These are phyloP conservation scores for Colletotrichum spaethianum DNA, from an alignment of 2,329 filamentous ascomycete genomes.

Conservation along the genomic window DNA sequence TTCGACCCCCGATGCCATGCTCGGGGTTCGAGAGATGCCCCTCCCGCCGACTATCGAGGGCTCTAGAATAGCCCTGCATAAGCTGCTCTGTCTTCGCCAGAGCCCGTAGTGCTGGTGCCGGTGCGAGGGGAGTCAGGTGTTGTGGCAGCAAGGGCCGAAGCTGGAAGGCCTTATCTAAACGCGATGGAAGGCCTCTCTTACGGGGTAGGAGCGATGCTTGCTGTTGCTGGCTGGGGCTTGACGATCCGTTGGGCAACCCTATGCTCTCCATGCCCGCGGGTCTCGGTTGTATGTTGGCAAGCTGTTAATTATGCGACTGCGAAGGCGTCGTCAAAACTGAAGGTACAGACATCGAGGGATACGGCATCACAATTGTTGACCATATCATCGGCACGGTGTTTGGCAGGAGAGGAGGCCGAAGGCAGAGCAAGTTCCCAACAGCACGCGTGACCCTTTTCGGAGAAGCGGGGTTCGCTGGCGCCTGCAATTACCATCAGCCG, in stretches of 20 bases:
- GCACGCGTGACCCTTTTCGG: no score
- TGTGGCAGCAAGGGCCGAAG: slow-evolving; percentile 52
- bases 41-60: no score
- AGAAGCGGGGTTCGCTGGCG: no score
- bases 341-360: slow-evolving; percentile 20
- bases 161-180: slow-evolving; percentile 57
- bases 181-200: slow-evolving; percentile 62
- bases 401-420: no score
- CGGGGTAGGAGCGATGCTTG: slow-evolving; percentile 45
- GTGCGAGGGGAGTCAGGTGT: slow-evolving; percentile 50
- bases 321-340: slow-evolving; percentile 30
- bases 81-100: no score
- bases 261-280: slow-evolving; percentile 11
- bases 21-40: no score
- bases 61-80: no score
- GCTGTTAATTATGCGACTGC: slow-evolving; percentile 30
- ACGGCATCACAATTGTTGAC: no score
- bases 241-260: slow-evolving; percentile 10
- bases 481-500: no score
- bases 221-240: slow-evolving; percentile 24
- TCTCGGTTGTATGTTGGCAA: slow-evolving; percentile 44
- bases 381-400: no score
- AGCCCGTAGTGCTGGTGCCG: slow-evolving; percentile 40
- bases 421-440: no score
- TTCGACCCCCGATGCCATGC: no score